phyloP scores from a whole-genome alignment of 805 yeast genomes.

The Lipomyces yamadae region DNA sequence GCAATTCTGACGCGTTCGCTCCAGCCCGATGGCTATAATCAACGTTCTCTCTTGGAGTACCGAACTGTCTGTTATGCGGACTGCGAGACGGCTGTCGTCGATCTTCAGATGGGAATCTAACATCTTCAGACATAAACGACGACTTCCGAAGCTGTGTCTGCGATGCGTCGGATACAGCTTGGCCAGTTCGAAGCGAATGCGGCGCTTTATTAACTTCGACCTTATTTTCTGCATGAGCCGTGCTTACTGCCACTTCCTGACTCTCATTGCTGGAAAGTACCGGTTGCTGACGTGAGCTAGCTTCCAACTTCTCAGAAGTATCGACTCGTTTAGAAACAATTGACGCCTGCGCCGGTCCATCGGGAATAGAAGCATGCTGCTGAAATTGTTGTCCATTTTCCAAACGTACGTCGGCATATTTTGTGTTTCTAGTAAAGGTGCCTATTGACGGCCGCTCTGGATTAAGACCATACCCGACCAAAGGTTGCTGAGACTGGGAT shows the following conservation, averaged over 20 bases:
- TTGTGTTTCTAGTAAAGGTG: background rate
- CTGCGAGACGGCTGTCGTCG: background rate
- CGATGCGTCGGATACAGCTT: background rate
- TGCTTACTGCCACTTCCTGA: background rate
- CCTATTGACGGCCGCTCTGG: background rate
- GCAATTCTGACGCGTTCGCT: background rate
- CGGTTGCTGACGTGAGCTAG: background rate
- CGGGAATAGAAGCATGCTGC: background rate
- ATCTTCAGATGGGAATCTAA: background rate
- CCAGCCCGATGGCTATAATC: background rate
- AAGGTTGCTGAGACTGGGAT: background rate
- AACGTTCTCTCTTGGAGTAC: background rate
- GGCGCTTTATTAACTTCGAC: background rate
- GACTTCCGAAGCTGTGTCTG: background rate
- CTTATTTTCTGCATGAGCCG: background rate
- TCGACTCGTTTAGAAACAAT: background rate
- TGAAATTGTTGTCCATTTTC: background rate
- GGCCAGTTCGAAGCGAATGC: background rate
- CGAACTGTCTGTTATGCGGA: background rate
- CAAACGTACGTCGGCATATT: background rate
- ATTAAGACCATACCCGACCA: background rate
- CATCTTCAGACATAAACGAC: background rate
- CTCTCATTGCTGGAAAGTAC: background rate
- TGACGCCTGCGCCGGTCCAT: background rate
- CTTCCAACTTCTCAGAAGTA: background rate